A percentile compares a stretch with the other conserved stretches of the same genome.
Evolutionary conservation across 208 protist genomes (phyloP).

Genomic region (Angomonas deanei): DNA sequence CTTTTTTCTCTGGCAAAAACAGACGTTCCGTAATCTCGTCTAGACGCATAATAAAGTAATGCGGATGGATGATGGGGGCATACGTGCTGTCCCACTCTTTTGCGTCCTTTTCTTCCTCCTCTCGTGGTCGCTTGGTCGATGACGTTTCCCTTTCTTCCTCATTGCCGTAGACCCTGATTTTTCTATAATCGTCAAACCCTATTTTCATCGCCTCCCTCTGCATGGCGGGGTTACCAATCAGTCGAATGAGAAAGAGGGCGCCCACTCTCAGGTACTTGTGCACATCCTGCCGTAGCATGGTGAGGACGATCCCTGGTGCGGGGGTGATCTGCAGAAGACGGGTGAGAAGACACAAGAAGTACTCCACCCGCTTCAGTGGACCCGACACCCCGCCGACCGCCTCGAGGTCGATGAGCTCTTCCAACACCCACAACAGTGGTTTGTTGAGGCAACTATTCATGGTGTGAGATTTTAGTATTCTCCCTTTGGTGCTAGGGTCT

Average conservation of each 20-base stretch:
- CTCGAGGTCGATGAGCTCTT: slow-evolving; percentile 44
- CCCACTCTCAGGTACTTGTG: slow-evolving; percentile 80
- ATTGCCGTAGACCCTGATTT: slow-evolving; percentile 58
- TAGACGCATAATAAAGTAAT: slow-evolving; percentile 40
- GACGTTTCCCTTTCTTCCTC: slow-evolving; percentile 24
- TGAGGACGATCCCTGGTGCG: slow-evolving; percentile 34
- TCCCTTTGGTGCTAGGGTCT: slow-evolving; percentile 49
- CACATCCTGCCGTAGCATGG: slow-evolving; percentile 69
- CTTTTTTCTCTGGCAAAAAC: slow-evolving; percentile 18
- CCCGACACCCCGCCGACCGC: slow-evolving; percentile 46
- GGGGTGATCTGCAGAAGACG: slow-evolving; percentile 72
- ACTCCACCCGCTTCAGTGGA: slow-evolving; percentile 40
- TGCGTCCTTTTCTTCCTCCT: not conserved
- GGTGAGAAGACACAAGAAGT: slow-evolving; percentile 61
- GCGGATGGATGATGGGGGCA: slow-evolving; percentile 13
- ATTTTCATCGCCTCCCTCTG: slow-evolving; percentile 40
- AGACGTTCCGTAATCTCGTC: slow-evolving; percentile 65
- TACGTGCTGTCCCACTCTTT: slow-evolving; percentile 16
- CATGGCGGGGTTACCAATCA: slow-evolving; percentile 52
- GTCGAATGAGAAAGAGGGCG: slow-evolving; percentile 56
- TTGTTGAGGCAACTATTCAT: slow-evolving; percentile 60
- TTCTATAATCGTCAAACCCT: slow-evolving; percentile 69
- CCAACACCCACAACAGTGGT: slow-evolving; percentile 59
- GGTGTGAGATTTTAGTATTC: slow-evolving; percentile 43
- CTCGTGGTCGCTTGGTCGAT: slow-evolving; percentile 1